Evolutionary conservation across 495 filamentous ascomycete genomes (phyloP), one percentile per base, ranked within the genome.

Genomic region (Thermochaetoides thermophila): DNA sequence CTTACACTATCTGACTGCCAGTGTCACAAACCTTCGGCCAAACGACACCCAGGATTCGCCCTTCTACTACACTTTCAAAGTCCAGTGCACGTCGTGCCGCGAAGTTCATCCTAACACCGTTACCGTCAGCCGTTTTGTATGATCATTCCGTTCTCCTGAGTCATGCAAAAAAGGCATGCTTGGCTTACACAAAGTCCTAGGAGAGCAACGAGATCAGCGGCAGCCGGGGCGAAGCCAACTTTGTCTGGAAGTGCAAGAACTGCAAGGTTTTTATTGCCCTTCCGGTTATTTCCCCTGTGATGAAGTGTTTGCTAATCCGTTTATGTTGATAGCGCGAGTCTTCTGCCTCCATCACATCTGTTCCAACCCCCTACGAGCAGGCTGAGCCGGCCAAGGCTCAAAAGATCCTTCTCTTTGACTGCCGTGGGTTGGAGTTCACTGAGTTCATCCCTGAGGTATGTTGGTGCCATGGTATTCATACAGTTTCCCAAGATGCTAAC

Each of bases 221-320:
- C 11, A 91, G 84, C 56, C 72, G 81, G 29, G 89, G 89, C 28
- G 86, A 96, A 57, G 91, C 89, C 7, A 94, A 94, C 57, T 94
- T 97, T 53, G 89, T 97, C 29, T 96, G 87, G 87, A 81, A 74
- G 50, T 97, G 89, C 67, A 92, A 84, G 54, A 78, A 82, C 43
- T 97, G 84, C 71, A 76, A 73, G 64, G 82, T 83, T 44, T 7
- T 43, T 12, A 15, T 29, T 13, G 2, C 5, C 9, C 13, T 21
- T 22, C 4, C 13, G 16, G 22, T 19, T 10, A 27, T n/a, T 10
- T n/a, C 11, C 25, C 14, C 5, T 5, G 5, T 5, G 4, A 27
- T 12, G 5, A 4, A 13, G 14, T 10, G 3, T 15, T 17, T 29
- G 12, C 2, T 3, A 2, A 9, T 25, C 13, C 5, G n/a, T 7